These are phyloP conservation scores for Phoenix roebelenii DNA, from an alignment of 176 grass and related monocot genomes.

Conservation along the genomic window DNA sequence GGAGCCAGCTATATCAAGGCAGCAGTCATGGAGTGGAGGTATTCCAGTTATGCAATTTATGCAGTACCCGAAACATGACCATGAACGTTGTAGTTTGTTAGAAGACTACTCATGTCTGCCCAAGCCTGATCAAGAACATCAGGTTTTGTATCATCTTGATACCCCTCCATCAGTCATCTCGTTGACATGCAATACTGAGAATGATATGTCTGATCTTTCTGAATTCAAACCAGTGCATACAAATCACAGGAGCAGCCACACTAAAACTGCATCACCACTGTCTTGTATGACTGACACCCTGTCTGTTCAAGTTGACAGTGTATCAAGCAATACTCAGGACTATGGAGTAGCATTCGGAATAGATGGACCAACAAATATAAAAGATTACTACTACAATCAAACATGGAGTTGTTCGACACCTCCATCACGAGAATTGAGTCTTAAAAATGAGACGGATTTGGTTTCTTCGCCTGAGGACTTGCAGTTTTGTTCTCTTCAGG, in stretches of 20 bases:
- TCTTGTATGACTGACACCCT: constrained; percentile 62
- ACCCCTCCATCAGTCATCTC: constrained; percentile 38
- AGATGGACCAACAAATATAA: constrained; percentile 33
- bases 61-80: constrained; percentile 78
- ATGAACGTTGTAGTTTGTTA: constrained; percentile 56
- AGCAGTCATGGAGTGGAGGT: constrained; percentile 37
- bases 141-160: constrained; percentile 26
- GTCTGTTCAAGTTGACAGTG: constrained; percentile 45
- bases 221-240: constrained; percentile 58
- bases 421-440: constrained; percentile 21
- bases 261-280: constrained; percentile 25
- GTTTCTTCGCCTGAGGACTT: constrained; percentile 52
- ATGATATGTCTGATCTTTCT: constrained; percentile 28
- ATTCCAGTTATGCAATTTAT: constrained; percentile 58
- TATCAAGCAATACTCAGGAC: not conserved
- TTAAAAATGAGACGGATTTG: constrained; percentile 38
- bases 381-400: constrained; percentile 39
- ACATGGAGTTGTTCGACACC: constrained; percentile 15
- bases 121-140: constrained; percentile 44
- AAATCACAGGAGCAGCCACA: constrained; percentile 34
- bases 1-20: constrained; percentile 46
- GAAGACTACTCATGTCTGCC: constrained; percentile 76
- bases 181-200: constrained; percentile 34
- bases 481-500: constrained; percentile 44
- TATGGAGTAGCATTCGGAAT: constrained; percentile 28